Evolutionary conservation across 148 eudicot species (phyloP).

Genomic region (Chenopodium quinoa): DNA sequence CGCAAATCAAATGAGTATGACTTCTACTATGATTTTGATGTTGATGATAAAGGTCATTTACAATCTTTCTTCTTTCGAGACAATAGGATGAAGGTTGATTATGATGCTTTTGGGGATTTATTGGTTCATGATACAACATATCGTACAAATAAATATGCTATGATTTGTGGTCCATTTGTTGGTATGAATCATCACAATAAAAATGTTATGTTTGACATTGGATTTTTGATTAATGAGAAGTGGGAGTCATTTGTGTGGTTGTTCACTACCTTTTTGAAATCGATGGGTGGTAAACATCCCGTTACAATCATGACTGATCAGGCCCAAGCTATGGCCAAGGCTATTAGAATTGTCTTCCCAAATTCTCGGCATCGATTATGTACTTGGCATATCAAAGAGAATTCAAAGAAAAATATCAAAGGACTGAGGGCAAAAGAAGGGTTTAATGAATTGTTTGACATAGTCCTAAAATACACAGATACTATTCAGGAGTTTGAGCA

Average conservation of each 20-base stretch:
- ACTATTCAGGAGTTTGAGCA: background rate
- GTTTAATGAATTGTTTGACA: background rate
- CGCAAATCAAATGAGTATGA: too few relatives aligned
- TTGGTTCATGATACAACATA: background rate
- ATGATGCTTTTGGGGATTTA: too few relatives aligned
- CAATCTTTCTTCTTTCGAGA: too few relatives aligned
- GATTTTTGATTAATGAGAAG: background rate
- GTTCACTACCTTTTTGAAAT: background rate
- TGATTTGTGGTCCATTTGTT: slow-evolving; percentile 5
- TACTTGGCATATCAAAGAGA: background rate
- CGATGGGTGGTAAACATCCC: background rate
- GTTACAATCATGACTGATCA: slow-evolving; percentile 1
- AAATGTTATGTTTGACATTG: background rate
- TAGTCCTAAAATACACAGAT: background rate
- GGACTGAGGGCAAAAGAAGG: background rate
- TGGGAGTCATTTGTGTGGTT: background rate
- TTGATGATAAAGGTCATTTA: too few relatives aligned
- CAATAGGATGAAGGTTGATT: too few relatives aligned
- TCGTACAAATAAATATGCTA: background rate
- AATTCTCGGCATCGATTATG: background rate
- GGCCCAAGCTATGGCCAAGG: background rate
- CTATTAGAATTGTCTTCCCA: background rate
- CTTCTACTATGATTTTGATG: too few relatives aligned
- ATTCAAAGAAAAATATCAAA: background rate
- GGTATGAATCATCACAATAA: background rate